phyloP scores from a whole-genome alignment of 176 grass and related monocot species.

The Bolboschoenus planiculmis region DNA sequence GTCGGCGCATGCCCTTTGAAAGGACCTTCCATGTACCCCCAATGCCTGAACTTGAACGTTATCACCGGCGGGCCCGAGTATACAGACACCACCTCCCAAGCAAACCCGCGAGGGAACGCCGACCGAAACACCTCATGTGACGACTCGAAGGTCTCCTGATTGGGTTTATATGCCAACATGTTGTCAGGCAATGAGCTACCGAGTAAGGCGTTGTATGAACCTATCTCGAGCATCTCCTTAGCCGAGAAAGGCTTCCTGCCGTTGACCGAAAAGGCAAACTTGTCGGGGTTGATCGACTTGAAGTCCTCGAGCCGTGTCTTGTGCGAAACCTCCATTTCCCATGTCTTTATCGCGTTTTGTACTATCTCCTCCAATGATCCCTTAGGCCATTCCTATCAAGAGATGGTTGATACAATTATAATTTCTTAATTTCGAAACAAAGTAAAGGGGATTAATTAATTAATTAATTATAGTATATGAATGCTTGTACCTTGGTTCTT shows the following conservation, averaged over 20 bases:
- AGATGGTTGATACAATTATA: neutral
- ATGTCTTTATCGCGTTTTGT: slow-evolving; percentile 89
- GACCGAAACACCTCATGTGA: slow-evolving; percentile 37
- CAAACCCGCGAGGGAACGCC: slow-evolving; percentile 55
- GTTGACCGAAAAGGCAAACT: slow-evolving; percentile 59
- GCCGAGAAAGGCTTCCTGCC: slow-evolving; percentile 15
- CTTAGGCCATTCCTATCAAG: slow-evolving; percentile 44
- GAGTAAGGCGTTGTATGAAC: slow-evolving; percentile 67
- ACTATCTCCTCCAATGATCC: slow-evolving; percentile 77
- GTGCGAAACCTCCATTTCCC: slow-evolving; percentile 96
- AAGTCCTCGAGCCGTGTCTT: slow-evolving; percentile 70
- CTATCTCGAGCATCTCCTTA: slow-evolving; percentile 29
- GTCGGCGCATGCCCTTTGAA: slow-evolving; percentile 56
- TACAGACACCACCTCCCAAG: slow-evolving; percentile 56
- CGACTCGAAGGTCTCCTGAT: slow-evolving; percentile 36
- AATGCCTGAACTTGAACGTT: slow-evolving; percentile 70
- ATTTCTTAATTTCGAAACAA: no score
- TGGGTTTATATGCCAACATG: slow-evolving; percentile 53
- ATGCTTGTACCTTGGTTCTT: slow-evolving; percentile 39
- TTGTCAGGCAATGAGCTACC: slow-evolving; percentile 42
- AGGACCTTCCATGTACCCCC: slow-evolving; percentile 70
- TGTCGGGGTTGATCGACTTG: slow-evolving; percentile 57
- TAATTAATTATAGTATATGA: neutral
- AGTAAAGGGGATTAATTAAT: no score
- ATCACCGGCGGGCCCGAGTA: slow-evolving; percentile 50